phyloP scores from a whole-genome alignment of 768 basidiomycete genomes.

The Xanthoconium stramineum region DNA sequence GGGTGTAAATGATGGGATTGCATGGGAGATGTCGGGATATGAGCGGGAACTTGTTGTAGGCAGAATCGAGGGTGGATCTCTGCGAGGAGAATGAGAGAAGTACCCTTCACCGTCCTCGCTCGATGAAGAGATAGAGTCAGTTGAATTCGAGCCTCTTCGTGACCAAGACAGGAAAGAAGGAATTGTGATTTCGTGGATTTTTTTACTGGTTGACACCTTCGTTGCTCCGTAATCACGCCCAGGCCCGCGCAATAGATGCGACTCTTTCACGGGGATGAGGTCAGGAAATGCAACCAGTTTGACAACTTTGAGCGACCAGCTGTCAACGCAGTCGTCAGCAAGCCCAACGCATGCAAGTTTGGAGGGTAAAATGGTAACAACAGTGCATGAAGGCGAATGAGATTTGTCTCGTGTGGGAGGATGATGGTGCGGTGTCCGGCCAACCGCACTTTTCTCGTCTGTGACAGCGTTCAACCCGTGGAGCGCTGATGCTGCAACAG shows the following conservation, averaged over 20 bases:
- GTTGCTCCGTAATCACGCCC: background rate
- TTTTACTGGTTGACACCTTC: slow-evolving; percentile 7
- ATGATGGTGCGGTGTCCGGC: slow-evolving; percentile 4
- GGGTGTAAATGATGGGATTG: slow-evolving; percentile 27
- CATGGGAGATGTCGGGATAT: slow-evolving; percentile 38
- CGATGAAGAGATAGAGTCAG: slow-evolving; percentile 26
- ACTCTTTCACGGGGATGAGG: slow-evolving; percentile 44
- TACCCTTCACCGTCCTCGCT: slow-evolving; percentile 49
- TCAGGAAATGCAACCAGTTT: slow-evolving; percentile 77
- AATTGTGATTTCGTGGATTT: slow-evolving; percentile 11
- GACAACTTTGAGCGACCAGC: slow-evolving; percentile 75
- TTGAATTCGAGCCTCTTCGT: slow-evolving; percentile 22
- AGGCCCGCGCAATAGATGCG: slow-evolving; percentile 6
- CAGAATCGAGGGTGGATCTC: slow-evolving; percentile 34
- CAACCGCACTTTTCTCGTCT: slow-evolving; percentile 2
- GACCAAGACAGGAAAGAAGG: slow-evolving; percentile 23
- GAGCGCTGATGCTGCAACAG: slow-evolving; percentile 9
- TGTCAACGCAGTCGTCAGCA: slow-evolving; percentile 61
- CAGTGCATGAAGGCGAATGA: slow-evolving; percentile 52
- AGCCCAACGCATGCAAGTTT: slow-evolving; percentile 77
- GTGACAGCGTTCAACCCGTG: slow-evolving; percentile 1
- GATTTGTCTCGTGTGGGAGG: slow-evolving; percentile 38
- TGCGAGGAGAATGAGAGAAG: slow-evolving; percentile 54
- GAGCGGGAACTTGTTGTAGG: slow-evolving; percentile 41
- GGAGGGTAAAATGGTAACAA: slow-evolving; percentile 62